Evolutionary conservation across 768 basidiomycete species (phyloP).

Genomic region (Strobilomyces confusus): DNA sequence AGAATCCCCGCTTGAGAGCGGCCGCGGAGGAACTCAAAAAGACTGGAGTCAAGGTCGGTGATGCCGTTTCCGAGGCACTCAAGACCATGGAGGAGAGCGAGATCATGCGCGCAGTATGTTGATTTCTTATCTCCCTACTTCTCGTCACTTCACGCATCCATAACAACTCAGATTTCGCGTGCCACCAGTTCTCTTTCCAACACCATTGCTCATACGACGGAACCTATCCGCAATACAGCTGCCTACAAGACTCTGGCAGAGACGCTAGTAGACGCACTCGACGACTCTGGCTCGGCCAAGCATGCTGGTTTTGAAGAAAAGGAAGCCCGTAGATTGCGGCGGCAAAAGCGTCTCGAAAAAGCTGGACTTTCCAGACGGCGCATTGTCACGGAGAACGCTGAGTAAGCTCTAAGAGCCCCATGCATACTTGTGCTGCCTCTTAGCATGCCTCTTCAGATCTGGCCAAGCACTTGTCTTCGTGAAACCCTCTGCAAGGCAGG

Average conservation of each 20-base stretch:
- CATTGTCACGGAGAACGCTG: conserved; percentile 66
- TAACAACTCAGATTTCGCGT: conserved; percentile 60
- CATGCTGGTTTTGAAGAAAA: conserved; percentile 97
- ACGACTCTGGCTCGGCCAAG: conserved; percentile 89
- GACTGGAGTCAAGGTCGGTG: conserved; percentile 86
- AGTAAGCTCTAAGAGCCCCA: conserved; percentile 49
- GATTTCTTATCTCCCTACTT: neutral
- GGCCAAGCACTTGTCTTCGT: conserved; percentile 83
- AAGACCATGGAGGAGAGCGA: conserved; percentile 95
- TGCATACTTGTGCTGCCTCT: neutral
- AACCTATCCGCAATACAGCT: conserved; percentile 93
- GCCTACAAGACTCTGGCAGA: conserved; percentile 92
- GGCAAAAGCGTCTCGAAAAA: conserved; percentile 79
- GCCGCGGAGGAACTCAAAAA: conserved; percentile 92
- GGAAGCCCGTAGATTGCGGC: conserved; percentile 76
- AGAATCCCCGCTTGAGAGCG: conserved; percentile 87
- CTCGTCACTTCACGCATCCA: neutral
- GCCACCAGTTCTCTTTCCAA: conserved; percentile 84
- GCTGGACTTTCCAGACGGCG: conserved; percentile 60
- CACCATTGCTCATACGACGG: conserved; percentile 84
- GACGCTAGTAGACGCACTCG: conserved; percentile 86
- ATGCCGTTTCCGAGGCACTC: conserved; percentile 90
- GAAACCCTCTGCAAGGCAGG: conserved; percentile 73
- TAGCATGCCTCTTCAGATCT: conserved; percentile 50
- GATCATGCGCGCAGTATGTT: conserved; percentile 74